Evolutionary conservation across 2,329 filamentous ascomycete species (phyloP).

Genomic region (Salinomyces thailandicus): DNA sequence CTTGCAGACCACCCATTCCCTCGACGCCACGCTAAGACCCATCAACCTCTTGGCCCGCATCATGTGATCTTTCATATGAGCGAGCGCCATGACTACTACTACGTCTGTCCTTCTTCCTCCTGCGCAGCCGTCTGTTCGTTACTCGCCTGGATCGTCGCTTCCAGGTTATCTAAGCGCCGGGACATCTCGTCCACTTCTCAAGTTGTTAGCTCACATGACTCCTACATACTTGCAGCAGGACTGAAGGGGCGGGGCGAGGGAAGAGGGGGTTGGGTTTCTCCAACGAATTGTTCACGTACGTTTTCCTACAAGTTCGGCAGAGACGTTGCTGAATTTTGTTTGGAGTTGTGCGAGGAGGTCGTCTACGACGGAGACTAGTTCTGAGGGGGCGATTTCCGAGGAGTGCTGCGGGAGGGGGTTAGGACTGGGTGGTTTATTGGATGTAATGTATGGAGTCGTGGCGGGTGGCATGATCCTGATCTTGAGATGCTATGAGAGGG

Average conservation of each 20-base stretch:
- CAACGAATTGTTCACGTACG: slow-evolving; percentile 53
- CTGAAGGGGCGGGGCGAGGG: not conserved
- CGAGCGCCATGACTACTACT: no score
- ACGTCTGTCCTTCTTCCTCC: not conserved
- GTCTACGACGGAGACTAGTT: slow-evolving; percentile 71
- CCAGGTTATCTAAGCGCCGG: slow-evolving; percentile 70
- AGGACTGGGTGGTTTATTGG: slow-evolving; percentile 1
- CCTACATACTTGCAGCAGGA: no score
- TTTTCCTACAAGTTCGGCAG: slow-evolving; percentile 78
- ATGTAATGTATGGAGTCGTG: no score
- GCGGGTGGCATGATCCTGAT: not conserved
- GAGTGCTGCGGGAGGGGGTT: slow-evolving; percentile 21
- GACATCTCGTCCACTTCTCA: slow-evolving; percentile 98
- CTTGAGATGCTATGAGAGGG: not conserved
- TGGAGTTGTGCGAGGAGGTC: slow-evolving; percentile 76
- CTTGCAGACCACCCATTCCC: no score
- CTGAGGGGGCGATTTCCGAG: slow-evolving; percentile 44
- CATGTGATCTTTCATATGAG: no score
- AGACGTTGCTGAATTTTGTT: slow-evolving; percentile 75
- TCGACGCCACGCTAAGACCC: no score
- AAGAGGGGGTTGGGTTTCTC: not conserved
- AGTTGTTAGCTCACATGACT: no score
- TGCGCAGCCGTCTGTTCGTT: slow-evolving; percentile 22
- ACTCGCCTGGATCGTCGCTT: slow-evolving; percentile 56
- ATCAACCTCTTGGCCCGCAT: no score